A percentile compares a stretch with the other conserved stretches of the same genome.
These are phyloP conservation scores for Nemophila menziesii DNA, from an alignment of 257 asterid genomes.

Conservation along the genomic window DNA sequence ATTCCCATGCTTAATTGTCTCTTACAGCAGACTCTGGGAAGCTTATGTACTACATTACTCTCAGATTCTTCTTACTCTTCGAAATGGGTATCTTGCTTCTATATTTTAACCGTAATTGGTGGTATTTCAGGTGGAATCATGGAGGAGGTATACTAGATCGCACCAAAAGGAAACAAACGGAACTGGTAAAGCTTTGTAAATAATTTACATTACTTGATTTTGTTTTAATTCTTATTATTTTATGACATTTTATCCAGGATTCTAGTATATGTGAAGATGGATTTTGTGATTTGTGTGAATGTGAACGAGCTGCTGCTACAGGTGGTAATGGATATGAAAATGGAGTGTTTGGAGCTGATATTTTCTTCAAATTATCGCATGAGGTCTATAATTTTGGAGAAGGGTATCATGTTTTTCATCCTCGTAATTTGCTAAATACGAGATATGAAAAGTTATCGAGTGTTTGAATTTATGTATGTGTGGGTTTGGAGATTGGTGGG, in stretches of 20 bases:
- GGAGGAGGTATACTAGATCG: slow-evolving; percentile 57
- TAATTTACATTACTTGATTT: not conserved
- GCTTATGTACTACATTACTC: too few species aligned
- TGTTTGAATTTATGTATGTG: too few species aligned
- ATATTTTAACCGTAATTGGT: too few species aligned
- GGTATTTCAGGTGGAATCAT: slow-evolving; percentile 66
- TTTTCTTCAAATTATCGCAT: slow-evolving; percentile 77
- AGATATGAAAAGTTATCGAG: too few species aligned
- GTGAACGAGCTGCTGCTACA: slow-evolving; percentile 57
- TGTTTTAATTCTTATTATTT: not conserved
- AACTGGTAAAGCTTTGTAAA: slow-evolving; percentile 38
- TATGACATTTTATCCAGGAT: slow-evolving; percentile 42
- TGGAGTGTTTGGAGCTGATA: slow-evolving; percentile 63
- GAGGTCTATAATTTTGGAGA: slow-evolving; percentile 80
- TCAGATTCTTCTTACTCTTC: too few species aligned
- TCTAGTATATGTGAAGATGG: slow-evolving; percentile 93
- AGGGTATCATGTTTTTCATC: slow-evolving; percentile 34
- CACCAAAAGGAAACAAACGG: slow-evolving; percentile 60
- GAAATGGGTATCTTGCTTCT: too few species aligned
- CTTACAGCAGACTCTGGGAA: too few species aligned
- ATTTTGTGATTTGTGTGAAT: slow-evolving; percentile 54
- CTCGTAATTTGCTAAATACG: too few species aligned
- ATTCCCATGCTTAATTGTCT: too few species aligned
- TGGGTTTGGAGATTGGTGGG: too few species aligned
- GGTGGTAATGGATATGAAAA: slow-evolving; percentile 31